Evolutionary conservation across 768 basidiomycete genomes (phyloP).

Genomic region (Collybia sp.): DNA sequence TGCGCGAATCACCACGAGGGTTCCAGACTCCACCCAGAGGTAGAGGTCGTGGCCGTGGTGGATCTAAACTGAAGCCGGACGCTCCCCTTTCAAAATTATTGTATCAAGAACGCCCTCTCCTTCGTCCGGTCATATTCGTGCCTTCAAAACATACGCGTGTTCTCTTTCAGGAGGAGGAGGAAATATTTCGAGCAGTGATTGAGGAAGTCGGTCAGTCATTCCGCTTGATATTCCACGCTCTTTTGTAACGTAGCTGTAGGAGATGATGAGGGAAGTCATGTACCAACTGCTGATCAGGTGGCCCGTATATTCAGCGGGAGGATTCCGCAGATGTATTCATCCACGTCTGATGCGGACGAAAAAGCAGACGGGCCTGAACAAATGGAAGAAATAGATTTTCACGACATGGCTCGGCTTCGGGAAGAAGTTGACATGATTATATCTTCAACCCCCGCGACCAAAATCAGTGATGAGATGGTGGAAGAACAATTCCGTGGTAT

Average conservation of each 20-base stretch:
- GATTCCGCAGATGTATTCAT: conserved; percentile 14
- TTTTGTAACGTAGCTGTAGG: conserved; percentile 21
- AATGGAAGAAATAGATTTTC: conserved; percentile 63
- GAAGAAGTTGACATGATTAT: conserved; percentile 29
- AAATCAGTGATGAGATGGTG: conserved; percentile 9
- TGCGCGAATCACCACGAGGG: conserved; percentile 2
- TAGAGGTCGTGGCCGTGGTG: conserved; percentile 19
- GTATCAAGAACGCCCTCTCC: conserved; percentile 51
- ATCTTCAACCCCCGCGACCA: conserved; percentile 9
- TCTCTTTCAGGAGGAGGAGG: conserved; percentile 56
- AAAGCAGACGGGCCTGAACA: conserved; percentile 24
- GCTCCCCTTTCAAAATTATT: conserved; percentile 53
- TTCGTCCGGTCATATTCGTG: conserved; percentile 70
- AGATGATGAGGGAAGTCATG: conserved; percentile 46
- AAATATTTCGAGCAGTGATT: conserved; percentile 49
- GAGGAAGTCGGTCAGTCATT: conserved; percentile 46
- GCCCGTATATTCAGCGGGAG: conserved; percentile 53
- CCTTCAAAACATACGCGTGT: conserved; percentile 46
- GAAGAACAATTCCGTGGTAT: conserved; percentile 35
- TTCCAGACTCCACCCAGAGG: conserved; percentile 12
- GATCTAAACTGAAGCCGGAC: conserved; percentile 28
- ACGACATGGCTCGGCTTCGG: conserved; percentile 47
- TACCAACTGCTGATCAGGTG: conserved; percentile 70
- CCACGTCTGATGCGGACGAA: conserved; percentile 24
- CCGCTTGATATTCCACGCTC: conserved; percentile 1